Conservation (phyloP, 2,329 filamentous ascomycete genomes). For the Cladosporium sp. region DNA sequence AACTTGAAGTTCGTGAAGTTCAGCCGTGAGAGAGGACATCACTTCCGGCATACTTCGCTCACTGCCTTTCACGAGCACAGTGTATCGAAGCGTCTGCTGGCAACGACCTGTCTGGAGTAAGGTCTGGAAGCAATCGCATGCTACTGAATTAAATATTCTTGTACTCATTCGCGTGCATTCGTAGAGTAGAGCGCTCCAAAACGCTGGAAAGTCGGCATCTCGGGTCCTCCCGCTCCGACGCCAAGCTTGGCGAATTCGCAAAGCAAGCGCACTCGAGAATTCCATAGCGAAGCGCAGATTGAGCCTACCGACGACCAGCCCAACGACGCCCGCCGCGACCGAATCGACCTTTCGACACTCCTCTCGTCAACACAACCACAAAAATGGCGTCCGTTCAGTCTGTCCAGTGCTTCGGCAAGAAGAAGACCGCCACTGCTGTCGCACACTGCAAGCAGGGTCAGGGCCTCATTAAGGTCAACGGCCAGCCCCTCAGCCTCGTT, state of each 20-base stretch:
- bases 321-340: slow-evolving; percentile 18
- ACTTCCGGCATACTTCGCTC: no score
- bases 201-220: neutral
- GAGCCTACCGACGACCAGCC: slow-evolving; percentile 13
- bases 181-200: neutral
- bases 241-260: neutral
- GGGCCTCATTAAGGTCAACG: slow-evolving; percentile 98
- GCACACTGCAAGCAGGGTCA: slow-evolving; percentile 90
- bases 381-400: slow-evolving; percentile 67
- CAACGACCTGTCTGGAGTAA: no score
- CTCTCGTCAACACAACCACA: slow-evolving; percentile 16
- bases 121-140: no score
- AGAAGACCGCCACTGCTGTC: slow-evolving; percentile 68
- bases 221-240: neutral
- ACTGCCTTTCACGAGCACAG: no score
- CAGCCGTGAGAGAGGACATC: neutral
- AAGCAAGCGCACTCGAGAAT: neutral
- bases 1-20: neutral
- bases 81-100: no score
- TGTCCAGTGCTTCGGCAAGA: slow-evolving; percentile 96
- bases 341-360: slow-evolving; percentile 15
- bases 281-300: neutral
- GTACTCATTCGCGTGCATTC: neutral
- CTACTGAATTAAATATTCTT: neutral
- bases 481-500: slow-evolving; percentile 88